phyloP scores from a whole-genome alignment of 106 monocot species.

The Iris macrosiphon region DNA sequence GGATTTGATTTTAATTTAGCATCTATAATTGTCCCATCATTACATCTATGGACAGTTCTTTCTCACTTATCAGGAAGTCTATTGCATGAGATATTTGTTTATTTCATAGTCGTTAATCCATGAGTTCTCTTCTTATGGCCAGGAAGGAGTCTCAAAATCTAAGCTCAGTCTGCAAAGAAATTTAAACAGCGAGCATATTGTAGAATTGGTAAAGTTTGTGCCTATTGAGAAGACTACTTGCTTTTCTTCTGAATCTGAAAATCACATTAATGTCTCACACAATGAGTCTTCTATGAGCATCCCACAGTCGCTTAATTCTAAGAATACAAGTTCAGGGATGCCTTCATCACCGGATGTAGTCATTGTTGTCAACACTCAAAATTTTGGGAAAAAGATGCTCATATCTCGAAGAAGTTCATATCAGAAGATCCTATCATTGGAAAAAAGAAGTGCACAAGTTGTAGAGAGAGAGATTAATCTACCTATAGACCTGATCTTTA shows the following conservation, averaged over 20 bases:
- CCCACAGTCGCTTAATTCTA: constrained; percentile 14
- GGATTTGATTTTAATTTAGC: too few relatives aligned
- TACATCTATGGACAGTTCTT: too few relatives aligned
- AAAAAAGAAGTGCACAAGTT: constrained; percentile 75
- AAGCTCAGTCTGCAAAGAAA: constrained; percentile 15
- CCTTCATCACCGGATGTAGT: constrained; percentile 35
- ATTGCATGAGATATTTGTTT: too few relatives aligned
- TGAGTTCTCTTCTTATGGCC: constrained; percentile 1
- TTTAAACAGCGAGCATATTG: constrained; percentile 18
- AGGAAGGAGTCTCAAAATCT: constrained; percentile 25
- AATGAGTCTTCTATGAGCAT: constrained; percentile 21
- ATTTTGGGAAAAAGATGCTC: constrained; percentile 67
- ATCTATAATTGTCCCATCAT: too few relatives aligned
- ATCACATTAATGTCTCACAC: constrained; percentile 13
- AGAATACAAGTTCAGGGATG: constrained; percentile 5
- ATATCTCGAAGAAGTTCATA: constrained; percentile 90
- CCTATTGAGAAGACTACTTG: constrained; percentile 33
- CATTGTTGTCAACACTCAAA: constrained; percentile 77
- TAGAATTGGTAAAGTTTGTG: constrained; percentile 35
- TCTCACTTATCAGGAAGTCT: too few relatives aligned
- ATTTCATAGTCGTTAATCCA: too few relatives aligned
- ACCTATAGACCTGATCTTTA: constrained; percentile 83
- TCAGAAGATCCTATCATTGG: constrained; percentile 73
- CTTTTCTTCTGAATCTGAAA: constrained; percentile 38
- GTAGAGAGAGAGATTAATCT: constrained; percentile 81